phyloP scores from a whole-genome alignment of 2,329 filamentous ascomycete genomes.

The Bipolaris victoriae region DNA sequence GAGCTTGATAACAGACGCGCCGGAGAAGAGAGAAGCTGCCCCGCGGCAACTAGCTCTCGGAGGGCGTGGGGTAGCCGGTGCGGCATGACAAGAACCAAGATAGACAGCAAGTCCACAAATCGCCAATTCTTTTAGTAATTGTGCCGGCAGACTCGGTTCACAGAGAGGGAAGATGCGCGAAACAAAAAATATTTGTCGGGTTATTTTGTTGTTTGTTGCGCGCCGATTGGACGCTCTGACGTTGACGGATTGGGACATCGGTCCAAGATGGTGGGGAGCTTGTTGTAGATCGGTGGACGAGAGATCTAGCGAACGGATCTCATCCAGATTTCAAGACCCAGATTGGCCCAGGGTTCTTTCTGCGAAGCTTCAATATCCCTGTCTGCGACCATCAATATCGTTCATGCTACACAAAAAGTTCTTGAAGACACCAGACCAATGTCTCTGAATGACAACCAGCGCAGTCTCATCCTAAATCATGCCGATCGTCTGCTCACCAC shows the following conservation, averaged over 20 bases:
- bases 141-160: constrained; percentile 30
- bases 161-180: constrained; percentile 19
- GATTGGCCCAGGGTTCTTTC: constrained; percentile 2
- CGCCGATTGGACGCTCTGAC: constrained; percentile 40
- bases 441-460: constrained; percentile 28
- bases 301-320: constrained; percentile 20
- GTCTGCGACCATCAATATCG: constrained; percentile 2
- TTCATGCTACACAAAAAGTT: not conserved
- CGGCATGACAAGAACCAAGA: constrained; percentile 22
- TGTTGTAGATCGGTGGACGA: constrained; percentile 26
- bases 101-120: constrained; percentile 13
- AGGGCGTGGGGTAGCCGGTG: constrained; percentile 33
- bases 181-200: constrained; percentile 8
- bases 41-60: constrained; percentile 22
- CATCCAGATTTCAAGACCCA: constrained; percentile 10
- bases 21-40: constrained; percentile 15
- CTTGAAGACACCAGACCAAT: constrained; percentile 15
- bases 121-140: constrained; percentile 18
- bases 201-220: constrained; percentile 25
- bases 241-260: constrained; percentile 23
- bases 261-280: constrained; percentile 16
- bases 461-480: constrained; percentile 21
- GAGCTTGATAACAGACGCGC: constrained; percentile 15
- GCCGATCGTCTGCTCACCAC: constrained; percentile 38
- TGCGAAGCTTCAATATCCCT: not conserved